Conservation (phyloP, 805 yeast species). For the Schizosaccharomyces japonicus region DNA sequence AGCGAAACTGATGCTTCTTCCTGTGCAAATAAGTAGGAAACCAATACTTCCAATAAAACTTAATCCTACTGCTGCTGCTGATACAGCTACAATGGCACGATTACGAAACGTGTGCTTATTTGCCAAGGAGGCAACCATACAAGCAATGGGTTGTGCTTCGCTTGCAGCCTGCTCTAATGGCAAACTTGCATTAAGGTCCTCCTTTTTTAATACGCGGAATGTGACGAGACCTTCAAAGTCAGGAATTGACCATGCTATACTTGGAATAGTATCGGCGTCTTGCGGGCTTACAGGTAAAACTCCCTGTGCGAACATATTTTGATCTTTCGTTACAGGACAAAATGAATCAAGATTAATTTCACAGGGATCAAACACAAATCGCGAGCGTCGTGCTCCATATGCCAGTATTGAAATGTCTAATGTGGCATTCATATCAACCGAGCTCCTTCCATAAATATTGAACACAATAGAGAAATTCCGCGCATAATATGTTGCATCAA, state of each 20-base stretch:
- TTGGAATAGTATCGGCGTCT: slow-evolving; percentile 13
- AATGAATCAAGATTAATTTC: slow-evolving; percentile 13
- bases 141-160: slow-evolving; percentile 9
- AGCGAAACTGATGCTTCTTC: slow-evolving; percentile 1
- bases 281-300: slow-evolving; percentile 14
- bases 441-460: neutral
- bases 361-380: slow-evolving; percentile 15
- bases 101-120: slow-evolving; percentile 16
- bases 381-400: slow-evolving; percentile 14
- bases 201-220: slow-evolving; percentile 9
- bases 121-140: slow-evolving; percentile 13
- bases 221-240: slow-evolving; percentile 16
- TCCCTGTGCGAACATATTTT: slow-evolving; percentile 12
- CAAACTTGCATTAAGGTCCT: slow-evolving; percentile 8
- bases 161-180: too few species aligned
- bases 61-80: neutral
- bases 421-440: neutral
- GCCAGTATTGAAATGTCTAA: slow-evolving; percentile 9
- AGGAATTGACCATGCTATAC: slow-evolving; percentile 16
- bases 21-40: slow-evolving; percentile 9
- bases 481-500: neutral
- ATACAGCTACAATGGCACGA: slow-evolving; percentile 10
- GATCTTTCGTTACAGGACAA: slow-evolving; percentile 14
- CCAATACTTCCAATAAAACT: slow-evolving; percentile 15
- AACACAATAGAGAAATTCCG: slow-evolving; percentile 3